These are phyloP conservation scores for Ophiocordyceps camponoti-floridani DNA, from an alignment of 2,329 filamentous ascomycete species.

Conservation along the genomic window DNA sequence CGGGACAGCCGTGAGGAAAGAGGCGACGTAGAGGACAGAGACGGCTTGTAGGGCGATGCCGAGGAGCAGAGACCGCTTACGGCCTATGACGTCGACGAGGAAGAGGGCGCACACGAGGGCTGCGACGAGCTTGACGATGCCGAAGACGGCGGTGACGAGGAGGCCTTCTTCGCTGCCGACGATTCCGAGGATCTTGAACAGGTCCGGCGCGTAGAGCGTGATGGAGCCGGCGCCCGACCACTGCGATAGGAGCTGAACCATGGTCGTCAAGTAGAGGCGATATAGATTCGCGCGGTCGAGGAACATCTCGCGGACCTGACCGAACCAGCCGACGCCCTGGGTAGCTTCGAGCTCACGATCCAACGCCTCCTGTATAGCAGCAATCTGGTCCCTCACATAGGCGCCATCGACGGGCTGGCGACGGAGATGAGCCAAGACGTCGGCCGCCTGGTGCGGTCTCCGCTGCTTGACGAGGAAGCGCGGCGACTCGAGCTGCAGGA, in stretches of 20 bases:
- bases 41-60: constrained; percentile 43
- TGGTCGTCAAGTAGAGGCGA: constrained; percentile 48
- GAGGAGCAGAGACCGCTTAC: constrained; percentile 45
- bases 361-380: constrained; percentile 45
- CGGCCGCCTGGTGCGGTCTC: constrained; percentile 37
- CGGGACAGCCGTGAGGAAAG: constrained; percentile 45
- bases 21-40: constrained; percentile 43
- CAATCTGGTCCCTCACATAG: constrained; percentile 43
- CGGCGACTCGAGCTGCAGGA: constrained; percentile 52
- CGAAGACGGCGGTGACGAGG: constrained; percentile 59
- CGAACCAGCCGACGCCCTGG: constrained; percentile 43
- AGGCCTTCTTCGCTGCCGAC: constrained; percentile 50
- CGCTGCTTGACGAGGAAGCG: constrained; percentile 52
- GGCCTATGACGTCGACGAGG: constrained; percentile 62
- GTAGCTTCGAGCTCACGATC: constrained; percentile 57
- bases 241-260: constrained; percentile 55
- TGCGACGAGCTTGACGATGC: constrained; percentile 52
- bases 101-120: constrained; percentile 56
- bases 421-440: constrained; percentile 38
- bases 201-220: constrained; percentile 58
- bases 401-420: constrained; percentile 39
- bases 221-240: constrained; percentile 59
- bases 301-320: constrained; percentile 52
- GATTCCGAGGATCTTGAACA: constrained; percentile 56
- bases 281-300: constrained; percentile 52